Conservation (phyloP, 176 grass and related monocot species). For the Pontederia paniculata region DNA sequence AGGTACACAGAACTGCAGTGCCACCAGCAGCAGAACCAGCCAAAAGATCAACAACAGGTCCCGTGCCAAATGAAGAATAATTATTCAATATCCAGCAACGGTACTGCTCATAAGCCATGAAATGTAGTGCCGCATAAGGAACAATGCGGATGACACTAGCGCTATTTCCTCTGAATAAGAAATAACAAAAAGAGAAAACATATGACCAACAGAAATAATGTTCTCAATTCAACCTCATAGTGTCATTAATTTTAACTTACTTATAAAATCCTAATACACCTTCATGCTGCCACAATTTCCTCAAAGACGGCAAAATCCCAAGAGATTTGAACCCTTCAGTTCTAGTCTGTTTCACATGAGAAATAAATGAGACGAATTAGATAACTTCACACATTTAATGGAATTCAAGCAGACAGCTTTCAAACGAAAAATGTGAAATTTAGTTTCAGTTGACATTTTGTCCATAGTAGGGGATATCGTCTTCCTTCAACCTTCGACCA, state of each 20-base stretch:
- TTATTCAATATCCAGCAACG: constrained; percentile 86
- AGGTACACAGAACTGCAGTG: constrained; percentile 87
- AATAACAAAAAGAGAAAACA: constrained; percentile 7
- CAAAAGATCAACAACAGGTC: constrained; percentile 78
- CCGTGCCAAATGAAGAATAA: constrained; percentile 55
- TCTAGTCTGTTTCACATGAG: constrained; percentile 55
- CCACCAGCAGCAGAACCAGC: constrained; percentile 85
- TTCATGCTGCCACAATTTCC: constrained; percentile 65
- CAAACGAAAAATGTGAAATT: too few relatives aligned
- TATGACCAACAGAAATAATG: constrained; percentile 9
- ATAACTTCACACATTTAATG: constrained; percentile 1
- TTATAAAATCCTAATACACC: constrained; percentile 86
- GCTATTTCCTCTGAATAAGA: constrained; percentile 70
- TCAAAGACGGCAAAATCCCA: constrained; percentile 64
- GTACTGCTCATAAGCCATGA: constrained; percentile 90
- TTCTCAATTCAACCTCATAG: not conserved
- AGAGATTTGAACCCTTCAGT: constrained; percentile 74
- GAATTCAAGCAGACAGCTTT: not conserved
- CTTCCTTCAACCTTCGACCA: too few relatives aligned
- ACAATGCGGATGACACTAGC: constrained; percentile 89
- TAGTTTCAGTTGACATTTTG: too few relatives aligned
- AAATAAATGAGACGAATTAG: constrained; percentile 2
- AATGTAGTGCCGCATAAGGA: constrained; percentile 93
- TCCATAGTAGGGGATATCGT: too few relatives aligned
- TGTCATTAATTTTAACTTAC: constrained; percentile 29